A percentile compares a stretch with the other conserved stretches of the same genome.
Conservation (phyloP, 805 yeast genomes). For the Cyberlindnera suaveolens region DNA sequence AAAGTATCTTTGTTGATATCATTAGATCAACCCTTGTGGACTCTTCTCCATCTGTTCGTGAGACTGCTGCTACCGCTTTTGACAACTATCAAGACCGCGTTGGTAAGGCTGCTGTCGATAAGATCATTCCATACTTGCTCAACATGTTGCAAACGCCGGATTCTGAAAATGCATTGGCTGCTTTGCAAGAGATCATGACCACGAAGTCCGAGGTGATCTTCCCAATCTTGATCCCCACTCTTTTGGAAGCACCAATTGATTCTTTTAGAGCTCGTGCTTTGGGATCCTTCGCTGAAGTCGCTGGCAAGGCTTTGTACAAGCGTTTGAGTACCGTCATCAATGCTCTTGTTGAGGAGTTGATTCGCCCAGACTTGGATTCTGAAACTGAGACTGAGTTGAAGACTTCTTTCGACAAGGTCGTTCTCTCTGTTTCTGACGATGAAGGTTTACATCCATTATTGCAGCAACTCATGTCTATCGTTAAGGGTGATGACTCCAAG, state of each 20-base stretch:
- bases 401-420: slow-evolving; percentile 58
- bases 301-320: slow-evolving; percentile 74
- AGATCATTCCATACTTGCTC: slow-evolving; percentile 78
- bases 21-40: slow-evolving; percentile 79
- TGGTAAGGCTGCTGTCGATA: slow-evolving; percentile 84
- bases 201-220: slow-evolving; percentile 85
- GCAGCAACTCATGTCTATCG: slow-evolving; percentile 70
- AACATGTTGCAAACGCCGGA: slow-evolving; percentile 54
- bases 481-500: slow-evolving; percentile 66
- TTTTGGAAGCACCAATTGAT: slow-evolving; percentile 76
- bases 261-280: slow-evolving; percentile 81
- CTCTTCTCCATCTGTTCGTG: slow-evolving; percentile 66
- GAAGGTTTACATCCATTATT: slow-evolving; percentile 81
- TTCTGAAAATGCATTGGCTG: slow-evolving; percentile 75
- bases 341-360: slow-evolving; percentile 59
- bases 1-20: slow-evolving; percentile 63
- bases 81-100: slow-evolving; percentile 78
- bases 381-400: slow-evolving; percentile 36
- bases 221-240: slow-evolving; percentile 86
- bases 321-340: slow-evolving; percentile 70
- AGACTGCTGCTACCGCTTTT: slow-evolving; percentile 86
- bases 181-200: slow-evolving; percentile 87
- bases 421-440: slow-evolving; percentile 65
- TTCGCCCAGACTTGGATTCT: slow-evolving; percentile 31
- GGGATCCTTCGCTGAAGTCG: slow-evolving; percentile 82